Base-by-base conservation (phyloP, 345 rosid genomes). In the Corymbia maculata region DNA sequence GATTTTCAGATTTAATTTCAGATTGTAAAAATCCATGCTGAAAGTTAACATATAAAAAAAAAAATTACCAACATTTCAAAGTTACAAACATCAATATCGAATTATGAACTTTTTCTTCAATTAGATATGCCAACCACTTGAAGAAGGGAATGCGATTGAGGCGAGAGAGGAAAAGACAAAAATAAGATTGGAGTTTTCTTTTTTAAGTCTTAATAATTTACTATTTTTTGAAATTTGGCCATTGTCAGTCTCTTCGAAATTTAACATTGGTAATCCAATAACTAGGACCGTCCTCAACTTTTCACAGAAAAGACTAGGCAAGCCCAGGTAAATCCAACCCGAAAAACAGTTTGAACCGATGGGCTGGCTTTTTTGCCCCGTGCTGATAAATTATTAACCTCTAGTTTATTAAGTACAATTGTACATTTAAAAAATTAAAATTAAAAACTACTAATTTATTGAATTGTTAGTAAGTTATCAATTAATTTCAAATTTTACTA, bases 1-100 rank as follows among this genome's bases (percentile, higher is more conserved):
- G 13, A 4, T 57, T 24, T 57, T 57, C 1, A 10, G 26, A 57
- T 57, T 12, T 24, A 9, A 24, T 22, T 59, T 3, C n/a, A 59
- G 68, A 59, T 59, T 59, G 24, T 59, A 59, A 59, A 59, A 14
- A 59, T 14, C 30, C 1, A 0, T 59, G 7, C 7, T 4, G 15
- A 59, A 59, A 59, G 66, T 59, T 26, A 59, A 59, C 30, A 59
- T 26, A 59, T 4, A 55, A 55, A 55, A 55, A 8, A n/a, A n/a
- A n/a, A 50, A 0, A 2, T 59, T 59, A 0, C 0, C 7, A 59
- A 59, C 1, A 0, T 26, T 59, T 10, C 24, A 0, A 5, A 59
- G 30, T 59, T 59, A 10, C 14, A 24, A 59, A 24, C 26, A n/a
- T 8, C 59, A 53, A 53, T 19, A 8, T 21, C 59, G 4, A 53